phyloP scores from a whole-genome alignment of 495 filamentous ascomycete genomes.

The Corynascus novoguineensis region DNA sequence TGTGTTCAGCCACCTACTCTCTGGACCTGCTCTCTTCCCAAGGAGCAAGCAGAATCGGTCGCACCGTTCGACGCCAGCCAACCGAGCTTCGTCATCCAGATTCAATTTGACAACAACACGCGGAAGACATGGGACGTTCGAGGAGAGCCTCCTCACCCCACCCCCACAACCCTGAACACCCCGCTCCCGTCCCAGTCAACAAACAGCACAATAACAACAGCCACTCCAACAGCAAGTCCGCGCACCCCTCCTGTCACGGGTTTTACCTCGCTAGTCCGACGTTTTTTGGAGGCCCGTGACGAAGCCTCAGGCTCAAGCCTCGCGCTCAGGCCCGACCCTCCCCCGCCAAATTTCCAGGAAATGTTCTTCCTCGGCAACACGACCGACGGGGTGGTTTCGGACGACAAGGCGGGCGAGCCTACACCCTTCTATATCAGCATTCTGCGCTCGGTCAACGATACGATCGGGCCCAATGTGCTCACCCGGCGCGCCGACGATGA shows the following conservation, averaged over 20 bases:
- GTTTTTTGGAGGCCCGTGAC: background rate
- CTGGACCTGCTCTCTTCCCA: conserved; percentile 80
- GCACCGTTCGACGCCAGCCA: conserved; percentile 56
- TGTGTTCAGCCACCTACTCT: conserved; percentile 65
- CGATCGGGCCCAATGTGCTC: conserved; percentile 32
- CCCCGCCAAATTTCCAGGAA: conserved; percentile 60
- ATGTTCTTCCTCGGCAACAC: conserved; percentile 76
- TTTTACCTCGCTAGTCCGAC: conserved; percentile 13
- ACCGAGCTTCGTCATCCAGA: conserved; percentile 74
- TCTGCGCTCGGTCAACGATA: conserved; percentile 30
- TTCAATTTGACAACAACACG: conserved; percentile 71
- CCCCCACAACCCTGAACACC: background rate
- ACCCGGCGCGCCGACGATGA: conserved; percentile 29
- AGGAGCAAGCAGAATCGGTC: conserved; percentile 59
- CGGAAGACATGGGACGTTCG: conserved; percentile 41
- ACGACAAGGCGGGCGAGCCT: conserved; percentile 58
- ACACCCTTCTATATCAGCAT: conserved; percentile 65
- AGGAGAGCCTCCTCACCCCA: conserved; percentile 29
- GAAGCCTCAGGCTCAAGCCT: conserved; percentile 46
- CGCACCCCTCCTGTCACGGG: conserved; percentile 7
- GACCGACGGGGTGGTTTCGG: conserved; percentile 59
- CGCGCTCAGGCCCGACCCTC: conserved; percentile 35
- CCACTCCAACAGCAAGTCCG: conserved; percentile 15
- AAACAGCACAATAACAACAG: conserved; percentile 9
- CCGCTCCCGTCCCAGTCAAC: background rate